Conservation (phyloP, 495 filamentous ascomycete species). For the Hyaloscypha finlandica region DNA sequence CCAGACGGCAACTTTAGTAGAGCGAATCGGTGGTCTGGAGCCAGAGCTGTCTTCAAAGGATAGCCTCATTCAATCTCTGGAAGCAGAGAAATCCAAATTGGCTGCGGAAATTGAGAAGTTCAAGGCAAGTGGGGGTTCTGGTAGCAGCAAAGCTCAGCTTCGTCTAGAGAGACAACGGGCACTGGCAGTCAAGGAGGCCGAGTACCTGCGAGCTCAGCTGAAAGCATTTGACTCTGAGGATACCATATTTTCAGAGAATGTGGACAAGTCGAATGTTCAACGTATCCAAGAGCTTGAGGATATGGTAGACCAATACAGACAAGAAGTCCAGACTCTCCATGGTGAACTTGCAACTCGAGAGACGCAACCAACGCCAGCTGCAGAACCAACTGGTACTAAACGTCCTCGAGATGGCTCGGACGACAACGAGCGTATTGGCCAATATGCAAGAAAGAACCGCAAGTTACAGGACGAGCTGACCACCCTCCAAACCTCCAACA, state of each 20-base stretch:
- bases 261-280: slow-evolving; percentile 72
- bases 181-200: slow-evolving; percentile 86
- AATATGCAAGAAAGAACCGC: slow-evolving; percentile 80
- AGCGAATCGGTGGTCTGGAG: slow-evolving; percentile 74
- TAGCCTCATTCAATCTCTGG: slow-evolving; percentile 68
- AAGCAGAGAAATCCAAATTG: slow-evolving; percentile 64
- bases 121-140: slow-evolving; percentile 46
- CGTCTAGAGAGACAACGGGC: slow-evolving; percentile 77
- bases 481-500: slow-evolving; percentile 63
- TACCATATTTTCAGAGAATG: slow-evolving; percentile 73
- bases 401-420: slow-evolving; percentile 53
- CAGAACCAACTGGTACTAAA: slow-evolving; percentile 51
- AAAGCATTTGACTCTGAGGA: slow-evolving; percentile 92
- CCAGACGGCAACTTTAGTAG: slow-evolving; percentile 73
- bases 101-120: slow-evolving; percentile 70
- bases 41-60: slow-evolving; percentile 83
- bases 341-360: slow-evolving; percentile 70
- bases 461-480: slow-evolving; percentile 78
- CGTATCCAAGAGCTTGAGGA: slow-evolving; percentile 82
- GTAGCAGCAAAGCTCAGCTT: slow-evolving; percentile 62
- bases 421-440: slow-evolving; percentile 76
- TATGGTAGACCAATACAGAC: slow-evolving; percentile 83
- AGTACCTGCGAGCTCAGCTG: slow-evolving; percentile 88
- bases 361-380: slow-evolving; percentile 31
- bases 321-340: slow-evolving; percentile 75